Evolutionary conservation across 2,329 filamentous ascomycete species (phyloP).

Genomic region (Fusarium sp.): DNA sequence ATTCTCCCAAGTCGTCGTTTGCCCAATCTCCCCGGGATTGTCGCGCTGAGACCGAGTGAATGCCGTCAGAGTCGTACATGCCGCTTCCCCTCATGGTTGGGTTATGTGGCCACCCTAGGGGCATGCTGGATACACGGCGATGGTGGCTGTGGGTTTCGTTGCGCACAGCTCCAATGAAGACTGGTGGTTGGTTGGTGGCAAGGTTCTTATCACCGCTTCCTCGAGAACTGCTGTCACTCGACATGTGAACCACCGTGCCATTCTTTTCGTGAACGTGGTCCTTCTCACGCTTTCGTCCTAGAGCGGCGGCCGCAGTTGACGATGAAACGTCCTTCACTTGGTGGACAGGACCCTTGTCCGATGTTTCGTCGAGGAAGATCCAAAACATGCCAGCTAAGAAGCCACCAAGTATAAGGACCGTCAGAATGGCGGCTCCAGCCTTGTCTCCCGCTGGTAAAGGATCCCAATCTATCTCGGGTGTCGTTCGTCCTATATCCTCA

Average conservation of each 20-base stretch:
- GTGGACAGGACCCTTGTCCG: conserved; percentile 51
- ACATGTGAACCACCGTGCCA: conserved; percentile 11
- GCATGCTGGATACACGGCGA: conserved; percentile 55
- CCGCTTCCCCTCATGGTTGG: conserved; percentile 47
- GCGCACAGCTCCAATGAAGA: conserved; percentile 41
- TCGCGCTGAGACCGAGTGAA: conserved; percentile 31
- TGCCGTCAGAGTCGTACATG: conserved; percentile 35
- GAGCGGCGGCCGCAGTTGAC: conserved; percentile 34
- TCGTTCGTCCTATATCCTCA: conserved; percentile 60
- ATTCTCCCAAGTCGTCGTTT: conserved; percentile 10
- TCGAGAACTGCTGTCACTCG: conserved; percentile 42
- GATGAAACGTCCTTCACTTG: conserved; percentile 51
- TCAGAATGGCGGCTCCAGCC: conserved; percentile 78
- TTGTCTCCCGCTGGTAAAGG: conserved; percentile 71
- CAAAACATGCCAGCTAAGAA: conserved; percentile 69
- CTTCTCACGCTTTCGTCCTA: conserved; percentile 33
- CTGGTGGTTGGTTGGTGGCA: conserved; percentile 21
- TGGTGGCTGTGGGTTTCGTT: conserved; percentile 38
- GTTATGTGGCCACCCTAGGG: conserved; percentile 57
- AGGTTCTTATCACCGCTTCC: conserved; percentile 39
- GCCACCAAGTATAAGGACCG: conserved; percentile 68
- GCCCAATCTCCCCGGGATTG: conserved; percentile 36
- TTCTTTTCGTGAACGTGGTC: conserved; percentile 45
- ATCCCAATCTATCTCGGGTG: conserved; percentile 46
- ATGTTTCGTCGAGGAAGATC: conserved; percentile 66